Base-by-base conservation (phyloP, 169 alveolate genomes). In the Toxoplasma gondii region DNA sequence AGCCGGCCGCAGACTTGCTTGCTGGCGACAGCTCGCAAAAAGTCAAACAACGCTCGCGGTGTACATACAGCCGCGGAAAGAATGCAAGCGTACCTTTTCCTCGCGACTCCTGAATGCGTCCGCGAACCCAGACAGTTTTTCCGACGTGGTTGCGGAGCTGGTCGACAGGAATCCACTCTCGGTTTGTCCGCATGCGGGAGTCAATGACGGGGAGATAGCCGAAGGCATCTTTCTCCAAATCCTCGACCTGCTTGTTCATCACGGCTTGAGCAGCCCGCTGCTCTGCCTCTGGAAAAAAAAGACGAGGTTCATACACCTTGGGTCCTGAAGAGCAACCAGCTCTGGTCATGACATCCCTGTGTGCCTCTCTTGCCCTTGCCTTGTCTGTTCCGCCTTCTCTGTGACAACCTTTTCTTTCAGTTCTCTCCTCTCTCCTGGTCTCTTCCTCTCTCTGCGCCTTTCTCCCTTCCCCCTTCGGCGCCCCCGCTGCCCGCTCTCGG, bases 121-220 rank as follows among this genome's bases (percentile, higher is more conserved):
- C 95, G 19, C 95, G 74, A 19, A 93, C 53, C 93, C 95, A 93
- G 31, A 93, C 82, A 24, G 19, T 16, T 54, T 84, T 34, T 36
- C 93, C 95, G 41, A 39, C 93, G n/a, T 67, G 67, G 44, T 70
- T 87, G 70, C 53, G 82, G 16, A 92, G 87, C n/a, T 74, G 38
- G 43, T n/a, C 41, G 94, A 67, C 80, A 39, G 69, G 45, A 22
- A 19, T 16, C 43, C 88, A 41, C 24, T 34, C 93, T 5, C 88
- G 86, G 78, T 10, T 29, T 31, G 44, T 31, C 44, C 69, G 45
- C n/a, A 16, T 4, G 69, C 74, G 29, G 24, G 67, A 27, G 34
- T 91, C 78, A 34, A 36, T 67, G 67, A 54, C 38, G 38, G 87
- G 87, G 1, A 64, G 64, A 39, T 88, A 41, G 69, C 93, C 86